phyloP scores from a whole-genome alignment of 2,329 filamentous ascomycete genomes.

The Colletotrichum spinosum region DNA sequence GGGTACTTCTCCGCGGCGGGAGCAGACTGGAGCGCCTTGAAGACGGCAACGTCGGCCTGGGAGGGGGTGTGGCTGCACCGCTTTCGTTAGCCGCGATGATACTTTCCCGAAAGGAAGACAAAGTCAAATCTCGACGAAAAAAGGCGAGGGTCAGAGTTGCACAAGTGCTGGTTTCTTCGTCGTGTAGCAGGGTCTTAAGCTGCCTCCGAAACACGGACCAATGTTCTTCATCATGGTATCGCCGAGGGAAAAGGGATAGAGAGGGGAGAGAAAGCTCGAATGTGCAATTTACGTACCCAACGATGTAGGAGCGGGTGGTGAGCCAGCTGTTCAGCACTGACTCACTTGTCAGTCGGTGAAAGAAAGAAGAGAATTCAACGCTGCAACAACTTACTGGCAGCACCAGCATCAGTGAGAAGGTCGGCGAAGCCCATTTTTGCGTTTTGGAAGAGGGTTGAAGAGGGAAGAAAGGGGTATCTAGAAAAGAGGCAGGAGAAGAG shows the following conservation, averaged over 20 bases:
- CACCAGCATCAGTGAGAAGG: conserved; percentile 73
- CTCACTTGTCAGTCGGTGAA: conserved; percentile 44
- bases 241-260: conserved; percentile 18
- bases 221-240: conserved; percentile 82
- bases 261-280: conserved; percentile 2
- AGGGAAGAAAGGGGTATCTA: conserved; percentile 42
- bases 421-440: conserved; percentile 77
- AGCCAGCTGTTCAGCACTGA: conserved; percentile 79
- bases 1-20: conserved; percentile 91
- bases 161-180: conserved; percentile 78
- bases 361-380: conserved; percentile 38
- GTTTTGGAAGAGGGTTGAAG: conserved; percentile 36
- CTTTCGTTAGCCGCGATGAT: conserved; percentile 23
- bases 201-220: conserved; percentile 96
- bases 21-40: conserved; percentile 84
- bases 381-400: conserved; percentile 55
- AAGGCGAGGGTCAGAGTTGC: conserved; percentile 74
- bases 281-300: conserved; percentile 72
- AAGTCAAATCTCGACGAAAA: conserved; percentile 6
- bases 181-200: conserved; percentile 91
- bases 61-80: conserved; percentile 71
- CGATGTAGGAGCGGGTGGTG: conserved; percentile 82
- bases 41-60: conserved; percentile 96
- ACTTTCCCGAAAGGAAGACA: conserved; percentile 4
- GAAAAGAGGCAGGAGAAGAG: conserved; percentile 44